These are phyloP conservation scores for Lasiodiplodia theobromae DNA, from an alignment of 2,329 filamentous ascomycete genomes.

Conservation along the genomic window DNA sequence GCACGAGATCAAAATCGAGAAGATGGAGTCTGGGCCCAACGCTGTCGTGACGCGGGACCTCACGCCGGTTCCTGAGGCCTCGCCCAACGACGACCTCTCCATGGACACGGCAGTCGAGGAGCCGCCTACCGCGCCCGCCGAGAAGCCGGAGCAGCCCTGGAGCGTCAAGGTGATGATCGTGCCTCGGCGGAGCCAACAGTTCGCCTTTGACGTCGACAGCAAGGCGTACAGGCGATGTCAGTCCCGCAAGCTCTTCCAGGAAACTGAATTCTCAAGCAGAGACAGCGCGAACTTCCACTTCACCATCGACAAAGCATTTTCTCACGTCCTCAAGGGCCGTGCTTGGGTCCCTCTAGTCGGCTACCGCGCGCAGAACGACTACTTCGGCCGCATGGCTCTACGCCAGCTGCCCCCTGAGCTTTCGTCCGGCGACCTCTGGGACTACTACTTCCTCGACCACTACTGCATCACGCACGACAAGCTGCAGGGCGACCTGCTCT, in stretches of 20 bases:
- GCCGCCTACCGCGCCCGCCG: conserved; percentile 34
- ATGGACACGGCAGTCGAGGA: conserved; percentile 35
- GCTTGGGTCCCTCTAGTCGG: conserved; percentile 51
- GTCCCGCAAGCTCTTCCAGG: conserved; percentile 48
- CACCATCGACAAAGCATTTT: conserved; percentile 46
- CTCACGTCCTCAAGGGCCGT: conserved; percentile 44
- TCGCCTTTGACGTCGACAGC: conserved; percentile 48
- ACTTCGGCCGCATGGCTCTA: conserved; percentile 49
- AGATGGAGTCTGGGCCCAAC: conserved; percentile 38
- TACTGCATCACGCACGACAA: conserved; percentile 52
- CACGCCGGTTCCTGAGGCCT: conserved; percentile 18
- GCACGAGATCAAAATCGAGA: conserved; percentile 47
- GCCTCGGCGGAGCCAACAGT: conserved; percentile 45
- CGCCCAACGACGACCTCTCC: conserved; percentile 17
- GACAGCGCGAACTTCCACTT: conserved; percentile 47
- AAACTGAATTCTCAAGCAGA: conserved; percentile 45
- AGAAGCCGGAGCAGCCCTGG: conserved; percentile 47
- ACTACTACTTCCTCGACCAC: conserved; percentile 49
- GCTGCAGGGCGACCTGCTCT: conserved; percentile 50
- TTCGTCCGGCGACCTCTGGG: conserved; percentile 46
- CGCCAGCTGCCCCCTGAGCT: conserved; percentile 44
- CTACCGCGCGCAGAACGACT: conserved; percentile 47
- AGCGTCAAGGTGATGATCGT: conserved; percentile 48
- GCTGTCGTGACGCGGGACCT: conserved; percentile 26
- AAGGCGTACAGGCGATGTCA: conserved; percentile 47